Base-by-base conservation (phyloP, 306 rosid genomes). In the Castanopsis chinensis region DNA sequence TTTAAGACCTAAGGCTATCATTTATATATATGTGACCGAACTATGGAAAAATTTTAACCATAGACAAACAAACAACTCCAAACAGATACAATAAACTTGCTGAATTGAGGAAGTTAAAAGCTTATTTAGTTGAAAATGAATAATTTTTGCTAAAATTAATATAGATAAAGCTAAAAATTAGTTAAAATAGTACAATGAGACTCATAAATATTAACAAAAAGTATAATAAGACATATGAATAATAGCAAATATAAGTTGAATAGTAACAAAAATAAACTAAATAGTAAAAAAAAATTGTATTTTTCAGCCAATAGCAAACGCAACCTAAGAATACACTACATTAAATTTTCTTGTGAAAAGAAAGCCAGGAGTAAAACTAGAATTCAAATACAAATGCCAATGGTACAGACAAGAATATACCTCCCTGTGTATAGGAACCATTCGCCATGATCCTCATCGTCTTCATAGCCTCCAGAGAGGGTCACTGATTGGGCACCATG, bases 381-480 rank as follows among this genome's bases (percentile, higher is more conserved):
- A 32, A 67, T 1, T 35, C 51, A 19, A 33, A 27, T 65, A 65
- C 10, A 20, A 65, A 33, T 33, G 41, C 19, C 25, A 18, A 7
- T 19, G 9, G 15, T 18, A 13, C 25, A 27, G 60, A 53, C 21
- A 65, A 17, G 71, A 43, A 45, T 72, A 55, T 73, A 88, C 97
- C 97, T 92, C 23, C 98, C 96, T 3, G 97, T 94, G 77, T 90
- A 92, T 12, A 92, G 87, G 80, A 94, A 94, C 98, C 97, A 94
- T 8, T 92, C 97, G 5, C 98, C 96, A 5, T 94, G 97, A 59
- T 90, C 98, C 82, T 93, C 95, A 8, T 91, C 97, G 21, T 93
- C 97, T 5, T 72, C 71, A 68, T 89, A 92, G 1, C 97, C 97
- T 10, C 97, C 93, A 5, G 91, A 88, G 6, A 93, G 91, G 9